These are phyloP conservation scores for Debaryomyces castellii DNA, from an alignment of 805 yeast species.

Conservation along the genomic window DNA sequence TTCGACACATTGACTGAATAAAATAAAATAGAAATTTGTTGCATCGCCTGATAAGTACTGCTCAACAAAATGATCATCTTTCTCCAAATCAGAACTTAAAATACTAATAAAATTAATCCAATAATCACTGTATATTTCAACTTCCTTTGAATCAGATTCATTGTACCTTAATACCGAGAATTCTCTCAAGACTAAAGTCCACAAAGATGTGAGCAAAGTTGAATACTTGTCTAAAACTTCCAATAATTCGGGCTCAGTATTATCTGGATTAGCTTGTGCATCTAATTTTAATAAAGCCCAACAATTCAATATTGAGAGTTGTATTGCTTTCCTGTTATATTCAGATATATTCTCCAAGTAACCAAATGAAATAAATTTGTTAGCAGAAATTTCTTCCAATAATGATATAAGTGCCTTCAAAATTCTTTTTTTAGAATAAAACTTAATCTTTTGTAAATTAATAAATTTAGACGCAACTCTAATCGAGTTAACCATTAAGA, in stretches of 20 bases:
- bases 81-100: constrained; percentile 61
- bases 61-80: constrained; percentile 44
- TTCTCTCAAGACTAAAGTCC: constrained; percentile 77
- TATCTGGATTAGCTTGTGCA: constrained; percentile 18
- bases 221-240: constrained; percentile 56
- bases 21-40: constrained; percentile 68
- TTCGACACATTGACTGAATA: constrained; percentile 83
- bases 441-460: constrained; percentile 42
- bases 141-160: constrained; percentile 38
- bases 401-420: constrained; percentile 64
- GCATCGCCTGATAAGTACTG: constrained; percentile 56
- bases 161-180: constrained; percentile 65
- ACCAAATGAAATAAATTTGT: constrained; percentile 50
- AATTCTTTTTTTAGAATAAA: constrained; percentile 48
- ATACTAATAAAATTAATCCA: constrained; percentile 84
- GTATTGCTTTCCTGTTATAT: constrained; percentile 50
- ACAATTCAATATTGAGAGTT: constrained; percentile 60
- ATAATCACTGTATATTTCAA: constrained; percentile 52
- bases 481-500: constrained; percentile 74
- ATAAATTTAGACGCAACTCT: constrained; percentile 76
- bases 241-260: constrained; percentile 45
- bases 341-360: constrained; percentile 50
- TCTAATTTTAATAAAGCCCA: constrained; percentile 64
- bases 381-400: constrained; percentile 55
- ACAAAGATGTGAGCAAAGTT: constrained; percentile 63